phyloP scores from a whole-genome alignment of 179 eudicot species.

The Heliamphora pulchella region DNA sequence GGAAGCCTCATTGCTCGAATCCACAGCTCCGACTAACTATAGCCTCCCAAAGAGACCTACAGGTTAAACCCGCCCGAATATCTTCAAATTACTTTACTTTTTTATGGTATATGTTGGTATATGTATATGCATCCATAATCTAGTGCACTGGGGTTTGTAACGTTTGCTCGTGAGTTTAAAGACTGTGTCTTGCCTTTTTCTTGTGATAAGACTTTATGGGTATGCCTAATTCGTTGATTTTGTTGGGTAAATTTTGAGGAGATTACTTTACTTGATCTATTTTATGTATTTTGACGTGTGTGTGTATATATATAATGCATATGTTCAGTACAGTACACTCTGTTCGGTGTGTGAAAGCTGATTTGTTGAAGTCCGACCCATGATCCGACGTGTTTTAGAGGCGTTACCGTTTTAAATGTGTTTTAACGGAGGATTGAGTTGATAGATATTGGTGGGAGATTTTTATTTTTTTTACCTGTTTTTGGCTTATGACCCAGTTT shows the following conservation, averaged over 20 bases:
- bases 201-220: background rate
- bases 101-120: background rate
- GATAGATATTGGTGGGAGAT: too few relatives aligned
- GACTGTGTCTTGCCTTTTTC: background rate
- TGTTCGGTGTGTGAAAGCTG: too few relatives aligned
- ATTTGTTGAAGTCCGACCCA: too few relatives aligned
- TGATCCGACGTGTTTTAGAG: too few relatives aligned
- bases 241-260: background rate
- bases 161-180: background rate
- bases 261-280: background rate
- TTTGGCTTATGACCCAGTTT: too few relatives aligned
- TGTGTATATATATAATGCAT: background rate
- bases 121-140: background rate
- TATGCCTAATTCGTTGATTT: background rate
- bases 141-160: background rate
- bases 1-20: constrained; percentile 10
- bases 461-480: too few relatives aligned
- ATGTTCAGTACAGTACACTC: background rate
- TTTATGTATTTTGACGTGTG: background rate
- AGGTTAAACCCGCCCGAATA: constrained; percentile 13
- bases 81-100: background rate
- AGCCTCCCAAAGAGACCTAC: constrained; percentile 16
- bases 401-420: too few relatives aligned
- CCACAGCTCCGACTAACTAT: constrained; percentile 21
- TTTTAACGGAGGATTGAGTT: too few relatives aligned